Base-by-base conservation (phyloP, 257 asterid genomes). In the Marsdenia floribunda region DNA sequence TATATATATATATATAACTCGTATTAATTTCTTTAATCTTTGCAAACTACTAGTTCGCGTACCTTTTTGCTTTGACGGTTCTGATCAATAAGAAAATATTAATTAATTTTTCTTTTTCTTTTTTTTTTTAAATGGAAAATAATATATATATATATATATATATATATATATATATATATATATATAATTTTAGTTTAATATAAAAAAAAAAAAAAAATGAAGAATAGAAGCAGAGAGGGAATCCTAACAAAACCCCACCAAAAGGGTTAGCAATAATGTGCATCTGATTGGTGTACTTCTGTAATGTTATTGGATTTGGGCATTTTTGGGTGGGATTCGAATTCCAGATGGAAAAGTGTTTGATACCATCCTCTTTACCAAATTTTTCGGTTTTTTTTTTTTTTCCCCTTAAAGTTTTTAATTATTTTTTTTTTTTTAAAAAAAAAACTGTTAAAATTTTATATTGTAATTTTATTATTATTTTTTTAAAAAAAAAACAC, bases 191-290 rank as follows among this genome's bases (percentile, higher is more conserved):
- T 49, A 44, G 42, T 38, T 16, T 2, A 29, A 29, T 29, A 0
- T 29, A 29, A 29, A 29, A 29, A 29, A 29, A 29, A 29, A 29
- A 29, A 29, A 29, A 12, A 60, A 14, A 49, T n/a, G n/a, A 44
- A 44, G 9, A 42, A 5, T 6, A 44, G 49, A 46, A 73, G 52
- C 37, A 22, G 64, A 37, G 4, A 8, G 52, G 22, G n/a, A 55
- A 68, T 55, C 40, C 60, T 35, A 58, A 58, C 21, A 77, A 63
- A 73, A 63, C 50, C 71, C 70, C 52, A n/a, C 68, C 49, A 53
- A 69, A 78, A 74, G 73, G 77, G 80, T 76, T 80, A 76, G 87
- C 78, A 83, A 83, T 88, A 78, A 88, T 88, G 85, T 76, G 76
- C 55, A 53, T 79, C 80, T 82, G 86, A 77, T 77, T 77, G 76